phyloP scores from a whole-genome alignment of 2,329 filamentous ascomycete species.

The Ophiostoma piceae region DNA sequence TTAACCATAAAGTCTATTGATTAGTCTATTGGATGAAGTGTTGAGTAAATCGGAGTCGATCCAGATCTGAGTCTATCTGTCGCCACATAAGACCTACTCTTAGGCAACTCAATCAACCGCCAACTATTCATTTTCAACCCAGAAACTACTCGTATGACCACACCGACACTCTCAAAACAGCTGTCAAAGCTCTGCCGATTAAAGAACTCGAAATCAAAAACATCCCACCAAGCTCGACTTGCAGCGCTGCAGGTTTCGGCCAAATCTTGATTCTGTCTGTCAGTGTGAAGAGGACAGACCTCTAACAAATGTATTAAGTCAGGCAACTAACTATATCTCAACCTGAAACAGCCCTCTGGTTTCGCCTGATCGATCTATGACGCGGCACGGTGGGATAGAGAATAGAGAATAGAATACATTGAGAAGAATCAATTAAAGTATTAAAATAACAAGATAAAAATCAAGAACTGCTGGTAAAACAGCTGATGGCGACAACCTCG shows the following conservation, averaged over 20 bases:
- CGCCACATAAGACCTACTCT: not conserved
- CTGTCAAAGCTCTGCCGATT: not conserved
- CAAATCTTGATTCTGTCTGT: not conserved
- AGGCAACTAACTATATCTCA: not conserved
- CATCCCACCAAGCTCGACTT: not conserved
- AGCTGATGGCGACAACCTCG: not conserved
- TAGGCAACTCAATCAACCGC: not conserved
- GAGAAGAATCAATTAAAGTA: not conserved
- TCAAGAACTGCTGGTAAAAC: not conserved
- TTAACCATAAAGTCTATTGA: slow-evolving; percentile 3
- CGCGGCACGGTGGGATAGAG: not conserved
- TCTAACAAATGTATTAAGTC: not conserved
- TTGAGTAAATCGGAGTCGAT: not conserved
- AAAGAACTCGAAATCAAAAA: not conserved
- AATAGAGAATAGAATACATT: too few relatives aligned
- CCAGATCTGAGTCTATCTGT: not conserved
- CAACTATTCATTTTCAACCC: not conserved
- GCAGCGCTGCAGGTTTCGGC: slow-evolving; percentile 5
- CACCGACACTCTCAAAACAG: not conserved
- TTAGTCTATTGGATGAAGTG: not conserved
- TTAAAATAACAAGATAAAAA: too few relatives aligned
- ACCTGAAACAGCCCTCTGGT: slow-evolving; percentile 5
- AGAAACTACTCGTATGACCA: not conserved
- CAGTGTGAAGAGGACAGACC: not conserved
- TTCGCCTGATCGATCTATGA: not conserved